These are phyloP conservation scores for Ophiobolus disseminans DNA, from an alignment of 2,329 filamentous ascomycete genomes.

Conservation along the genomic window DNA sequence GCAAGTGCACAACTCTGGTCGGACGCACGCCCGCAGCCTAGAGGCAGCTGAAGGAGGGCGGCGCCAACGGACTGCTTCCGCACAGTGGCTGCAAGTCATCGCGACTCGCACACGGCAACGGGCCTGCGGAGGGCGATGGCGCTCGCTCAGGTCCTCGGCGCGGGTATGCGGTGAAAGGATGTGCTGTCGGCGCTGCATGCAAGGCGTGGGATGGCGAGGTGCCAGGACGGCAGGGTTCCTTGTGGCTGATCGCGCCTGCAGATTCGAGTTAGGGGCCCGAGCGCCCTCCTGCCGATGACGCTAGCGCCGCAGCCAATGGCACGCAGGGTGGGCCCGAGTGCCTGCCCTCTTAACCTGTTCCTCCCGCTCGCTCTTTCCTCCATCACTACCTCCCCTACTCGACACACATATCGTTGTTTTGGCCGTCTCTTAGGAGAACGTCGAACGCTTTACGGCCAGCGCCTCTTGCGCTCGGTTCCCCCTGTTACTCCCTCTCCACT, in stretches of 20 bases:
- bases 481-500: slow-evolving; percentile 36
- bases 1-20: background rate
- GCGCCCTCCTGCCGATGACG: slow-evolving; percentile 28
- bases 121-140: slow-evolving; percentile 11
- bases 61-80: slow-evolving; percentile 5
- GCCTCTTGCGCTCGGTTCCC: slow-evolving; percentile 50
- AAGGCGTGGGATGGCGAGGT: background rate
- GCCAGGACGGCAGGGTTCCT: background rate
- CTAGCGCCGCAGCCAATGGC: slow-evolving; percentile 29
- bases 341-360: slow-evolving; percentile 33
- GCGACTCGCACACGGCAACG: slow-evolving; percentile 7
- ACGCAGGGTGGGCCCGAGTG: slow-evolving; percentile 19
- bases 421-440: slow-evolving; percentile 44
- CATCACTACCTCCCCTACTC: slow-evolving; percentile 35
- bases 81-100: slow-evolving; percentile 20
- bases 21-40: background rate
- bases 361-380: slow-evolving; percentile 33
- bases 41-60: slow-evolving; percentile 6
- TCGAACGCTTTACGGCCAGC: slow-evolving; percentile 51
- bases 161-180: slow-evolving; percentile 24
- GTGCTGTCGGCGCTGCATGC: slow-evolving; percentile 6
- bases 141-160: slow-evolving; percentile 6
- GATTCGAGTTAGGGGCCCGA: slow-evolving; percentile 10
- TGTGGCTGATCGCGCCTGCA: slow-evolving; percentile 26
- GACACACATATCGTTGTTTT: slow-evolving; percentile 41